Evolutionary conservation across 73 alveolate species (phyloP), one percentile per base, ranked within the genome.

Genomic region (Paramecium sonneborni): DNA sequence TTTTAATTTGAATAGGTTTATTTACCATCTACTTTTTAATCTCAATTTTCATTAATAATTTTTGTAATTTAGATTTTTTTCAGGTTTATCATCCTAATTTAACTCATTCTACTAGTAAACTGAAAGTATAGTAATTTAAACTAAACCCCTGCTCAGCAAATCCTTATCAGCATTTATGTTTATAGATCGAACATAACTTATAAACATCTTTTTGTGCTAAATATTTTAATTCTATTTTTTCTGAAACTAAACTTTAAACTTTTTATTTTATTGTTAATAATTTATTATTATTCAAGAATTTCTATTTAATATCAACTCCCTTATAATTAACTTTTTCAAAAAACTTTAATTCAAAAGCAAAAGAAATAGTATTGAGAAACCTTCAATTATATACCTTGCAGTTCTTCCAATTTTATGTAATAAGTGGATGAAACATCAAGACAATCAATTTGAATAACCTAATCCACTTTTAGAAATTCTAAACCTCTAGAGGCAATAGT

Each of bases 341-440:
- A 58, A 98, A 95, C 85, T 94, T 88, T 11, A 23, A 32, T 91
- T 97, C 99, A 69, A 95, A 91, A 28, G 97, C 97, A 5, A 95
- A 68, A 96, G 93, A 88, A 98, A 94, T 46, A 97, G 92, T 8
- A 98, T 94, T 37, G 99, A 95, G 92, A 93, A 97, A 41, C 99
- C 99, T 86, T 96, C 98, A 58, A 97, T 93, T 93, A 97, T 97
- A 91, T 96, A 96, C 76, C 99, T 92, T 87, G 99, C 98, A 92
- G 99, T 96, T 86, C 99, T 94, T 43, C 98, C 99, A 28, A 96
- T 95, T 97, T 99, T 88, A 93, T 98, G 99, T 84, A 98, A 85
- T 97, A 97, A 7, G 97, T 92, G 8, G 76, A 67, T 12, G 91
- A 67, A 89, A 95, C 98, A 46, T 96, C 98, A 0, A 98, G 99